Base-by-base conservation (phyloP, 2,329 filamentous ascomycete genomes). In the Harringtonia lauricola region DNA sequence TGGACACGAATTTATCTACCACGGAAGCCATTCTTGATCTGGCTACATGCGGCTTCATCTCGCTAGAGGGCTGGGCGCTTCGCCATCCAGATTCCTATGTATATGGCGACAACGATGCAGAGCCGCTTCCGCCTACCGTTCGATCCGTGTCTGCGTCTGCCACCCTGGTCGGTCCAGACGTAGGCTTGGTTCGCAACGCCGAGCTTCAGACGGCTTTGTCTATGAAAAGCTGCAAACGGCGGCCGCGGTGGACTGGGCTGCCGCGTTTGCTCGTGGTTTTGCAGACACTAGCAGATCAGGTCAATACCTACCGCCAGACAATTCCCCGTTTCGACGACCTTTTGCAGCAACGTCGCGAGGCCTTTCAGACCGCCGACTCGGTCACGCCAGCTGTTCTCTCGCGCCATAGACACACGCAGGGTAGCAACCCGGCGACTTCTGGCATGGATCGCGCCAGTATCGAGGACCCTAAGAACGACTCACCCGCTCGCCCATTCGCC, bases 21-120 rank as follows among this genome's bases (percentile, higher is more conserved):
- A 96, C 90, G 0, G 86, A 94, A 54, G 76, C 84, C 1, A 70
- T 96, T 36, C 75, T 94, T 24, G 83, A 86, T 51, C 69, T 98
- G 34, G 85, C 85, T 12, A 79, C 85, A 1, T 96, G 92, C 53
- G 84, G 87, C 7, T 84, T 86, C 49, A 82, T 95, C 56, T 79
- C 81, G 18, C 71, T 95, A 13, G 87, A 95, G 56, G 84, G 85
- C n/a, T 98, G 92, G 90, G 67, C 96, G 26, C 68, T 90, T 7
- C 80, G 86, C 15, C 78, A 82, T 42, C 83, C 85, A 4, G 68
- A 65, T n/a, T 71, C 67, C 47, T 84, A 80, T 55, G 64, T 66
- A 7, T 84, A 76, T 46, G 66, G 68, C 9, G 70, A 71, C 14
- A 61, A 68, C 21, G 59, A 65, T 26, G 55, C n/a, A n/a, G n/a